These are phyloP conservation scores for Chaetomium cochliodes DNA, from an alignment of 495 filamentous ascomycete species.

Conservation along the genomic window DNA sequence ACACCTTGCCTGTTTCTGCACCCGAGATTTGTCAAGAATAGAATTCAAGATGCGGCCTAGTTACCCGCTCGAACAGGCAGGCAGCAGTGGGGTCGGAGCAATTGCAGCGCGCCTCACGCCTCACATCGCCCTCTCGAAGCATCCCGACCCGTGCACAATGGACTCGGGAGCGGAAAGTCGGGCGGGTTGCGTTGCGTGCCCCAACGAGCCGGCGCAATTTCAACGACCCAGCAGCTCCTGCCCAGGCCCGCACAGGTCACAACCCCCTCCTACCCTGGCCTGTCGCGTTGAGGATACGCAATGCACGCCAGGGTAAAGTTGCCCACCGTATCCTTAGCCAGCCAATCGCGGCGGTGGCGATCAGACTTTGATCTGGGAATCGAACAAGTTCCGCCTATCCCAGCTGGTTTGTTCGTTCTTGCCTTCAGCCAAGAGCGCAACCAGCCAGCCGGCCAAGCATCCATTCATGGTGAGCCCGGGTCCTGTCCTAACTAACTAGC, in stretches of 20 bases:
- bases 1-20: too few relatives aligned
- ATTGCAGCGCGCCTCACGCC: too few relatives aligned
- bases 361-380: constrained; percentile 41
- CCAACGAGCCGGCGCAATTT: neutral
- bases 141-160: neutral
- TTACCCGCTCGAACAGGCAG: too few relatives aligned
- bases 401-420: constrained; percentile 18
- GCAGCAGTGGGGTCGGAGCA: too few relatives aligned
- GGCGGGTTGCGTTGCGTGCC: neutral
- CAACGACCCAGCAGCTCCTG: neutral
- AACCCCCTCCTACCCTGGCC: constrained; percentile 7
- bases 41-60: neutral
- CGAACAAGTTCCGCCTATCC: constrained; percentile 29
- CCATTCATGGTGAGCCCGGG: neutral
- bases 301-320: constrained; percentile 21
- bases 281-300: constrained; percentile 11
- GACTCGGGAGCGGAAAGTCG: too few relatives aligned
- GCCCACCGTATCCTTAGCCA: constrained; percentile 27
- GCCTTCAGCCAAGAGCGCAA: constrained; percentile 16
- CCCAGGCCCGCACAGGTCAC: constrained; percentile 1
- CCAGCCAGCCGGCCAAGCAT: neutral
- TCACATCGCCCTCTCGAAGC: neutral
- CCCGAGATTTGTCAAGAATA: neutral
- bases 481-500: constrained; percentile 15
- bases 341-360: constrained; percentile 38